Base-by-base conservation (phyloP, 345 rosid species). In the Salix caprea region DNA sequence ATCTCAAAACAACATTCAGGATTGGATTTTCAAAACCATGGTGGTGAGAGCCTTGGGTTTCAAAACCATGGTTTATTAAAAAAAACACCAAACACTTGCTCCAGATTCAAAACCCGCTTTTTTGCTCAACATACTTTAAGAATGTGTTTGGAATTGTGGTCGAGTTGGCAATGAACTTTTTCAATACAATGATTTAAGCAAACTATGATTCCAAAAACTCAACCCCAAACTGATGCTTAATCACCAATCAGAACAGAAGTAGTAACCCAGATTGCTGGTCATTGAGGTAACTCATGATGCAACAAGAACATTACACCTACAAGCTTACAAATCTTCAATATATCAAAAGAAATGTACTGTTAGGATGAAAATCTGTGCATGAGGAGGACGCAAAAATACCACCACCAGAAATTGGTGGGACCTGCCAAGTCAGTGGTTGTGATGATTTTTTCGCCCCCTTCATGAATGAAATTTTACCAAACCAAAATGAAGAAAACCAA, bases 191-290 rank as follows among this genome's bases (percentile, higher is more conserved):
- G 5, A 14, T 46, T 46, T 58, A 24, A 1, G 64, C 64, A 7
- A 23, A 23, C 62, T 56, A n/a, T 58, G 64, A 6, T 58, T 58
- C 28, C 23, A 4, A n/a, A 58, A 46, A 46, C 50, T 14, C 50
- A 46, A 46, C 50, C 24, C 23, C 28, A 23, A 9, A 23, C 28
- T 58, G 64, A 58, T 58, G 64, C 28, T 58, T 23, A 24, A 32
- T 61, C 69, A 73, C 39, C 48, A 12, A 34, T 54, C 65, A 71
- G 34, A 30, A 71, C 44, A 71, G n/a, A 26, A 61, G 69, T 65
- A 61, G 23, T 28, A 34, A 28, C 12, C 24, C 64, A 71, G 30
- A 52, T 42, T 21, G 37, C 28, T 19, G 12, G 18, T 52, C 40
- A 8, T 5, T 6, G 10, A n/a, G 26, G 64, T n/a, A 58, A 23